Percentiles rank a stretch among this genome's conserved stretches.
phyloP scores from a whole-genome alignment of 2,329 filamentous ascomycete genomes.

The Ambrosiella beaveri region DNA sequence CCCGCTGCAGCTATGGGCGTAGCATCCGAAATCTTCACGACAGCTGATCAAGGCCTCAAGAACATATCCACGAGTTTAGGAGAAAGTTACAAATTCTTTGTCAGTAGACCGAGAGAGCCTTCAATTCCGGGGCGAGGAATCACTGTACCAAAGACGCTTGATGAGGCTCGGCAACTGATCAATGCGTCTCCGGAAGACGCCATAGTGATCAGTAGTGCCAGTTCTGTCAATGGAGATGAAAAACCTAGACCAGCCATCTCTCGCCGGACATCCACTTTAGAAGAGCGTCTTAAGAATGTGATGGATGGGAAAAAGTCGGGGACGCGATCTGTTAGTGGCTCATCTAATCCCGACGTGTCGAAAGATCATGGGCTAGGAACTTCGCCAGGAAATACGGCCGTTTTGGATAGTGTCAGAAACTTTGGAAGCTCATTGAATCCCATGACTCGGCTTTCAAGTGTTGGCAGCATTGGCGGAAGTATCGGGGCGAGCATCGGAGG shows the following conservation, averaged over 20 bases:
- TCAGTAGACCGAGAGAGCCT: slow-evolving; percentile 66
- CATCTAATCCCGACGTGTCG: slow-evolving; percentile 54
- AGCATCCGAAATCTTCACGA: slow-evolving; percentile 69
- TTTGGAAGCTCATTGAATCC: slow-evolving; percentile 64
- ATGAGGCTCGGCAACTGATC: slow-evolving; percentile 80
- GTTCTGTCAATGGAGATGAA: slow-evolving; percentile 25
- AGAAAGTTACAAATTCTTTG: slow-evolving; percentile 82
- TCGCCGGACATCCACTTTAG: slow-evolving; percentile 20
- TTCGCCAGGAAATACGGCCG: slow-evolving; percentile 33
- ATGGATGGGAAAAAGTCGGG: slow-evolving; percentile 40
- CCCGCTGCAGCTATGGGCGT: slow-evolving; percentile 67
- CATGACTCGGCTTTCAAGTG: slow-evolving; percentile 53
- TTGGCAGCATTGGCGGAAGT: not conserved
- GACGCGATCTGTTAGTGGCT: slow-evolving; percentile 19
- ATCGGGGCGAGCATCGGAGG: not conserved
- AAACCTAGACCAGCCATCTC: slow-evolving; percentile 18
- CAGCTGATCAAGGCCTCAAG: slow-evolving; percentile 81
- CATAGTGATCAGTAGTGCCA: slow-evolving; percentile 24
- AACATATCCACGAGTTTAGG: slow-evolving; percentile 81
- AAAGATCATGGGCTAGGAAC: slow-evolving; percentile 25
- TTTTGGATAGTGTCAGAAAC: slow-evolving; percentile 66
- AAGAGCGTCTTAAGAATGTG: slow-evolving; percentile 53
- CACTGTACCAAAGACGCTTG: slow-evolving; percentile 69
- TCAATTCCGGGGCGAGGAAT: slow-evolving; percentile 27
- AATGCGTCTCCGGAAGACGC: slow-evolving; percentile 51